Percentiles rank a stretch among this genome's conserved stretches.
phyloP scores from a whole-genome alignment of 257 asterid genomes.

The Solanum habrochaites region DNA sequence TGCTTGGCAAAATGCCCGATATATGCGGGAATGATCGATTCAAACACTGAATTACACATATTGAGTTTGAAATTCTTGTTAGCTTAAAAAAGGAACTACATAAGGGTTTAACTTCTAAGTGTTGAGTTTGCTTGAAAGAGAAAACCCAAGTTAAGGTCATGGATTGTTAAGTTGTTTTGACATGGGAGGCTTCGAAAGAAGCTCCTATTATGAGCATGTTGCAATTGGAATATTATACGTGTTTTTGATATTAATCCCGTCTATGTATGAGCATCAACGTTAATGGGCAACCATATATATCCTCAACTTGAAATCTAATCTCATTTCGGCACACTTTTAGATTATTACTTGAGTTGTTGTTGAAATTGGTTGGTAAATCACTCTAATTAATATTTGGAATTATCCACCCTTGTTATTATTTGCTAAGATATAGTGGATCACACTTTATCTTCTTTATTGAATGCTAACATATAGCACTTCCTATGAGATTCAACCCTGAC shows the following conservation, averaged over 20 bases:
- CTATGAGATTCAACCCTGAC: not conserved
- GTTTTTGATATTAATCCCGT: not conserved
- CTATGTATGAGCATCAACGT: not conserved
- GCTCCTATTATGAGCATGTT: not conserved
- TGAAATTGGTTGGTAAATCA: not conserved
- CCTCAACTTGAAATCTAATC: not conserved
- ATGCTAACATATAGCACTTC: not conserved
- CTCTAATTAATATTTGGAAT: not conserved
- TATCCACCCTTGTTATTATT: not conserved
- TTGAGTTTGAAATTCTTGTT: no score
- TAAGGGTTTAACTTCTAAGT: not conserved
- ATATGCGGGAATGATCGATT: no score
- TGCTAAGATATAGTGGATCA: not conserved
- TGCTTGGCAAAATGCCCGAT: no score
- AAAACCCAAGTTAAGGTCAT: not conserved
- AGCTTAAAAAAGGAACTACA: not conserved
- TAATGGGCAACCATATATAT: not conserved
- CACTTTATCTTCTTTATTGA: no score
- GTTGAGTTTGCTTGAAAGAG: not conserved
- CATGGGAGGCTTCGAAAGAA: not conserved
- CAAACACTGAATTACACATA: no score
- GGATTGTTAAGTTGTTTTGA: not conserved
- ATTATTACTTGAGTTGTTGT: no score
- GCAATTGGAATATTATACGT: not conserved
- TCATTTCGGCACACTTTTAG: no score